Conservation (phyloP, 257 asterid species). For the Nicotiana obtusifolia region DNA sequence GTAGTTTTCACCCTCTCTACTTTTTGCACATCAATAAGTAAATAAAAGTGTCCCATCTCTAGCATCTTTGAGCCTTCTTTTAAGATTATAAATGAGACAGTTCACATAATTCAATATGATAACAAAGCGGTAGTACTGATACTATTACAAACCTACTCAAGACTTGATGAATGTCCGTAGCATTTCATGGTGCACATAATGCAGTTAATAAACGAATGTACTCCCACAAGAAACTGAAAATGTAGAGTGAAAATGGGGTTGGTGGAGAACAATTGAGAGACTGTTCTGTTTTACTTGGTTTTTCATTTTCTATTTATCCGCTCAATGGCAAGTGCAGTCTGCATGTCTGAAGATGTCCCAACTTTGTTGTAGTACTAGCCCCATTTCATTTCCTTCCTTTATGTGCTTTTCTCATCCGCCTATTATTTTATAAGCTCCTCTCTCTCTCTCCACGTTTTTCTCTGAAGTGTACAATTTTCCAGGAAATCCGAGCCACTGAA, state of each 20-base stretch:
- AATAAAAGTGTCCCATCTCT: neutral
- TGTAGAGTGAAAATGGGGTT: neutral
- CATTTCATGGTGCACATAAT: neutral
- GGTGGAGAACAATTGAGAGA: neutral
- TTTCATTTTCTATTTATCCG: neutral
- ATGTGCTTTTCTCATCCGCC: neutral
- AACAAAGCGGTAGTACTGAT: neutral
- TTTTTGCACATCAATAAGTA: neutral
- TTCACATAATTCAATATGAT: conserved; percentile 1
- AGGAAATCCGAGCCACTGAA: conserved; percentile 73
- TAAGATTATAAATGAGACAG: neutral
- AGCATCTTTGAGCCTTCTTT: neutral
- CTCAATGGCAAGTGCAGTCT: neutral
- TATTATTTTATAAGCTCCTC: neutral
- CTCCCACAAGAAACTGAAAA: neutral
- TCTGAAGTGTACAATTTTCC: conserved; percentile 11
- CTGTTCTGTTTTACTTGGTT: neutral
- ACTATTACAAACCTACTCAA: neutral
- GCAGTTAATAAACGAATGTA: neutral
- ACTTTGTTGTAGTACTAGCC: neutral
- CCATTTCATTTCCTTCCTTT: neutral
- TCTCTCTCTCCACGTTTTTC: neutral
- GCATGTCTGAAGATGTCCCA: neutral
- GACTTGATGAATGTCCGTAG: neutral
- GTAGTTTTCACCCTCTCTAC: neutral